Evolutionary conservation across 208 protist species (phyloP), one percentile per base, ranked within the genome.

Genomic region (Naegleria lovaniensis): DNA sequence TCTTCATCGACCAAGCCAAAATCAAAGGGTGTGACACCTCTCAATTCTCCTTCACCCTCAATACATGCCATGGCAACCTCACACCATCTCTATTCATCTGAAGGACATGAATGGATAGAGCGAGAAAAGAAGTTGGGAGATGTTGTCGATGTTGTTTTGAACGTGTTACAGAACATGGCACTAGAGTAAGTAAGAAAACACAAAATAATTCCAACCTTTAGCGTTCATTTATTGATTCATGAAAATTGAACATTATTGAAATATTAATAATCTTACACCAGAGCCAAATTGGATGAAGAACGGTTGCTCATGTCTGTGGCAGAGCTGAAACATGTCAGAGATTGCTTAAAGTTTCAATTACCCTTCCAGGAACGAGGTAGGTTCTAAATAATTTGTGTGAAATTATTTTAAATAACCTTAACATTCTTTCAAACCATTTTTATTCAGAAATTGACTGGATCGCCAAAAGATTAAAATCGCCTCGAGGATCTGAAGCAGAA

Each of bases 311-410:
- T 93, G 5, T 92, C 94, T 9, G 94, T 97, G 29, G 95, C 95
- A 25, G 93, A 95, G 88, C 92, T 97, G 40, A 96, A 97, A 90
- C 93, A 93, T 75, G 93, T 97, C 13, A 94, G 95, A 90, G 95
- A 96, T 79, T 94, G 94, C 76, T 88, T 96, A 15, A 92, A 96
- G 2, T 89, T 90, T 52, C 51, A 58, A 55, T 85, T 92, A 58
- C 39, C 29, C 33, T 48, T 41, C 83, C 91, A 94, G 40, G 94
- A 89, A 1, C 11, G 55, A 67, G 43, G 43, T 48, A 48, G 5
- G 43, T 48, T 48, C 1, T 9, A 48, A 48, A 9, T 9, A 9
- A 48, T 48, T 48, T 48, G 43, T 48, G 43, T 48, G 43, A 48
- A 48, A n/a, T n/a, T n/a, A n/a, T n/a, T n/a, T n/a, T n/a, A n/a